A percentile compares a stretch with the other conserved stretches of the same genome.
Evolutionary conservation across 352 stramenopile genomes (phyloP).

Genomic region (Peronospora tabacina): DNA sequence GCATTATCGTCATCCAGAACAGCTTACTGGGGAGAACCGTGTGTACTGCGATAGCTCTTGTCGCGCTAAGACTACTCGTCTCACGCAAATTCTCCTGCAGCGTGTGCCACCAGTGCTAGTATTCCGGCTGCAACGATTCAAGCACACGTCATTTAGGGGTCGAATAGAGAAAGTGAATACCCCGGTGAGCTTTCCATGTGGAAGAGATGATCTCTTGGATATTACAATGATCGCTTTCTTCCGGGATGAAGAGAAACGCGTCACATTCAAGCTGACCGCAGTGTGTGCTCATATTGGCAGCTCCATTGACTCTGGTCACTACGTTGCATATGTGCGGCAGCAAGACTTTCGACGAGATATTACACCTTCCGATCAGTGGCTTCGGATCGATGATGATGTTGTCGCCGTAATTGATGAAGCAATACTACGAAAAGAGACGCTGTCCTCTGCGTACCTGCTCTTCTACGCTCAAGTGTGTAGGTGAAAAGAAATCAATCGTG

Average conservation of each 20-base stretch:
- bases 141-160: conserved; percentile 29
- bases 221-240: conserved; percentile 63
- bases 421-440: conserved; percentile 41
- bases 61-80: conserved; percentile 51
- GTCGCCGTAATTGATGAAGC: conserved; percentile 42
- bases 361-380: conserved; percentile 32
- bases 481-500: conserved; percentile 2
- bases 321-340: conserved; percentile 54
- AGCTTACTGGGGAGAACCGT: conserved; percentile 52
- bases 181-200: conserved; percentile 50
- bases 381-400: conserved; percentile 65
- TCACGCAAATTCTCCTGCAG: conserved; percentile 68
- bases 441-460: conserved; percentile 60
- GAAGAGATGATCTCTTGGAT: conserved; percentile 36
- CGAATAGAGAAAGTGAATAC: conserved; percentile 48
- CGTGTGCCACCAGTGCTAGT: conserved; percentile 44
- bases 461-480: conserved; percentile 46
- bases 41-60: conserved; percentile 69
- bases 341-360: neutral
- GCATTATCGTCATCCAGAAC: conserved; percentile 42
- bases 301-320: conserved; percentile 61
- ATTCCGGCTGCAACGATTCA: conserved; percentile 68
- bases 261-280: conserved; percentile 49
- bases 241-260: conserved; percentile 32
- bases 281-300: conserved; percentile 67